Base-by-base conservation (phyloP, 2,329 filamentous ascomycete species). In the Graphilbum fragrans region DNA sequence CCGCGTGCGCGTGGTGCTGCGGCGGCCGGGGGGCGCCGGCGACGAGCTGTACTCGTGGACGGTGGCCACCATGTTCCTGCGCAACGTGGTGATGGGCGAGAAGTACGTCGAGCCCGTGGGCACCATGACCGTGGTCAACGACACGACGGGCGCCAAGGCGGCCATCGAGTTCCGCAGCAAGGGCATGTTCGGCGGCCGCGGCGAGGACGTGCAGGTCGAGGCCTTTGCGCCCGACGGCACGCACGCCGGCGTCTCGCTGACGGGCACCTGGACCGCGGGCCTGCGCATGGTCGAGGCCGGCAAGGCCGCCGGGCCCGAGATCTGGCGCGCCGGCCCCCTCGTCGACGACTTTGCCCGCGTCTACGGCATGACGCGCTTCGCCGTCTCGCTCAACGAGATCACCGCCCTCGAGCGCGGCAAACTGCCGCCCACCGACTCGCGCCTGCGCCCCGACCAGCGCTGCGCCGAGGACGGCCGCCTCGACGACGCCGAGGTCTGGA, bases 41-140 rank as follows among this genome's bases (percentile, higher is more conserved):
- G 83, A 86, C 41, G 90, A 96, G 57, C 72, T 78, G 46, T 98
- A 90, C 64, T 88, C 80, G 51, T 98, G 87, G 86, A 82, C 74
- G 36, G 72, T 86, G 17, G 86, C 90, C 1, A 94, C 86, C 5
- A 86, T 84, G 49, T 96, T 95, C 62, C 64, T 98, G 41, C 79
- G 92, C 37, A 98, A 98, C 57, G 86, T 98, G 40, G 93, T 98
- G 42, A 90, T 94, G 53, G 92, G 92, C 32, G 92, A 98, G 61
- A 98, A 96, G 62, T 98, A 98, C 56, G 79, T 96, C 12, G 92
- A 98, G 62, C 92, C 92, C 0, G 86, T 93, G 1, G 88, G 88
- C 36, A 86, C 76, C 35, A 92, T 96, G 85, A 78, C 80, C 20
- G 75, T 98, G 27, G 65, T 76, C 49, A 90, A 90, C 57, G 92